Percentiles rank a stretch among this genome's conserved stretches.
These are phyloP conservation scores for Aspergillus sp. DNA, from an alignment of 2,329 filamentous ascomycete genomes.

Conservation along the genomic window DNA sequence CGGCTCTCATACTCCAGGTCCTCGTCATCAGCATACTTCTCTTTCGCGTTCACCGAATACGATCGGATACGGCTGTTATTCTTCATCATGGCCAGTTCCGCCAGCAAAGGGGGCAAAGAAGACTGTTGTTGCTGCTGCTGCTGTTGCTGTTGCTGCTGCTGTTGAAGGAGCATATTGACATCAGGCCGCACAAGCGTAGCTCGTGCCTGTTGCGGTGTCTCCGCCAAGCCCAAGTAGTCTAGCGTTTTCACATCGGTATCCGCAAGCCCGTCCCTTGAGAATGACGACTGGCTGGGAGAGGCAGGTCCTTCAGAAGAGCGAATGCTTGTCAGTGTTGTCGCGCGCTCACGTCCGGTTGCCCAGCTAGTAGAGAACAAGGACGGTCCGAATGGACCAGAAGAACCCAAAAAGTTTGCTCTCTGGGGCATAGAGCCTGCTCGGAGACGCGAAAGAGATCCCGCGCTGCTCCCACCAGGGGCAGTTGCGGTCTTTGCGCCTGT, in stretches of 20 bases:
- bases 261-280: constrained; percentile 78
- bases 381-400: constrained; percentile 73
- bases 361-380: constrained; percentile 87
- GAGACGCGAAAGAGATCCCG: constrained; percentile 77
- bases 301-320: constrained; percentile 83
- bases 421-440: constrained; percentile 94
- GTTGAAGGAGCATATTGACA: constrained; percentile 53
- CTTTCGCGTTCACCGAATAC: constrained; percentile 97
- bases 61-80: constrained; percentile 89
- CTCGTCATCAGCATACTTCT: constrained; percentile 90
- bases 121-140: constrained; percentile 49
- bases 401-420: constrained; percentile 67
- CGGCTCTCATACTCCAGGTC: constrained; percentile 70
- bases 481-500: constrained; percentile 42
- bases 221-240: constrained; percentile 92
- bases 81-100: constrained; percentile 73
- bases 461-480: constrained; percentile 58
- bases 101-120: constrained; percentile 64
- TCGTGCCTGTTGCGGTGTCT: constrained; percentile 80
- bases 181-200: constrained; percentile 68
- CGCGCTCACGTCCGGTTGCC: constrained; percentile 77
- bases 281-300: constrained; percentile 82
- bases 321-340: constrained; percentile 86
- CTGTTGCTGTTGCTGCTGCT: constrained; percentile 53
- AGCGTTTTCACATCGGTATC: constrained; percentile 91